Evolutionary conservation across 2,329 filamentous ascomycete genomes (phyloP), one percentile per base, ranked within the genome.

Genomic region (Septoria linicola): DNA sequence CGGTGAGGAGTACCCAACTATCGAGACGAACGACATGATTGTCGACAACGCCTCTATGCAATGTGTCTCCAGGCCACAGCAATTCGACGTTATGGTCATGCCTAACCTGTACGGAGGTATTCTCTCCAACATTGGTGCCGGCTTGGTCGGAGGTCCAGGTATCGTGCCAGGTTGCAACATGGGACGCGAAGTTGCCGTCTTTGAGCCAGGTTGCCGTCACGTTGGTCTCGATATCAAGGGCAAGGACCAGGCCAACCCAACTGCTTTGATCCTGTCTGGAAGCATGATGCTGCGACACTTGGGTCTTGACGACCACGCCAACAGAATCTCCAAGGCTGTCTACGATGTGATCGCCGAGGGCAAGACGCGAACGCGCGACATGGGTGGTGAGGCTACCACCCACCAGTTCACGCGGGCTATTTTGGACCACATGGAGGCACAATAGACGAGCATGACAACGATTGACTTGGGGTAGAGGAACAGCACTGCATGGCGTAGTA

Each of bases 11-110:
- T 99, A 93, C 79, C 92, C 93, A 54, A 95, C 89, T 58, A 81
- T 99, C 65, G 88, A 96, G 80, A 87, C 86, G 71, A 95, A 95
- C 80, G 93, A 99, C 78, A 96, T 99, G 92, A 99, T 99, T 74
- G 93, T 99, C 75, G 93, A 99, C 79, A 99, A 99, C 76, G 93
- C 93, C 68, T 95, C 89, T 69, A 99, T 99, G 93, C 93, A 99
- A 80, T 95, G 90, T 71, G 93, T 99, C 64, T 91, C 89, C 63
- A 82, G 84, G 63, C 93, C 93, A 58, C 93, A 97, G 78, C 93
- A 99, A 76, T 99, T 99, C 72, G 93, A 99, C 73, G 93, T 99
- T 67, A 89, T 99, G 86, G 93, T 99, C 73, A 97, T 97, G 91
- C 93, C 93, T 68, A 99, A 99, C 81, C 79, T 97, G 70, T 97